phyloP scores from a whole-genome alignment of 2,329 filamentous ascomycete species.

The Cryphonectria parasitica region DNA sequence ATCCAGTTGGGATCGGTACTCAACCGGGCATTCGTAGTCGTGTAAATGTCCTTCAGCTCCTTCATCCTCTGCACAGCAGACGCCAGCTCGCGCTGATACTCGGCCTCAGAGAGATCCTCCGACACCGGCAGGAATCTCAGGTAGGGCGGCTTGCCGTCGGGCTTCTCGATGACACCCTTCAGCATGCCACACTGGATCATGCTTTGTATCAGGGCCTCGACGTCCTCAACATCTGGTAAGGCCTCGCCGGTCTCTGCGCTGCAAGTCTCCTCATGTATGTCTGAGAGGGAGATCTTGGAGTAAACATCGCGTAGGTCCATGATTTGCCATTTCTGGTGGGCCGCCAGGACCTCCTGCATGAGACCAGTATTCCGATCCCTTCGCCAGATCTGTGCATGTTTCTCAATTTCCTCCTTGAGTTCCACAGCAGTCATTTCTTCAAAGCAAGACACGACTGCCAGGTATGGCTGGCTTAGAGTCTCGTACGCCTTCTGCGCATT shows the following conservation, averaged over 20 bases:
- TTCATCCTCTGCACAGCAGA: conserved; percentile 47
- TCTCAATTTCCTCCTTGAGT: conserved; percentile 66
- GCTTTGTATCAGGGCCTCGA: conserved; percentile 51
- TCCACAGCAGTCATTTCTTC: conserved; percentile 55
- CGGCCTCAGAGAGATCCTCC: conserved; percentile 51
- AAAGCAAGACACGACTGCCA: conserved; percentile 71
- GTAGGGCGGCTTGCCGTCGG: conserved; percentile 47
- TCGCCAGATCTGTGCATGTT: conserved; percentile 58
- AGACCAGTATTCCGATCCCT: conserved; percentile 76
- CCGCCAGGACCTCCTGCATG: conserved; percentile 68
- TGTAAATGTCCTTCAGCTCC: conserved; percentile 51
- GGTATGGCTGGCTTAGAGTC: conserved; percentile 69
- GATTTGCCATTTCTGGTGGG: conserved; percentile 78
- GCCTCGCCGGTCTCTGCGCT: conserved; percentile 56
- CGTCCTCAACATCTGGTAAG: conserved; percentile 47
- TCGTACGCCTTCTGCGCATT: conserved; percentile 60
- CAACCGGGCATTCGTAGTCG: conserved; percentile 57
- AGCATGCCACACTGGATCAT: conserved; percentile 63
- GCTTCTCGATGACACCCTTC: conserved; percentile 54
- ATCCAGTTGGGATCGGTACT: conserved; percentile 61
- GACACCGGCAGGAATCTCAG: conserved; percentile 54
- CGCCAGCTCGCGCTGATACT: conserved; percentile 54
- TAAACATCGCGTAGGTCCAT: conserved; percentile 75
- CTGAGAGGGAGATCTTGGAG: conserved; percentile 57
- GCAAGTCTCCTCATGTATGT: conserved; percentile 55